Percentiles rank a stretch among this genome's conserved stretches.
Evolutionary conservation across 1,139 yeast species (phyloP).

Genomic region (Taiozyma onychis): DNA sequence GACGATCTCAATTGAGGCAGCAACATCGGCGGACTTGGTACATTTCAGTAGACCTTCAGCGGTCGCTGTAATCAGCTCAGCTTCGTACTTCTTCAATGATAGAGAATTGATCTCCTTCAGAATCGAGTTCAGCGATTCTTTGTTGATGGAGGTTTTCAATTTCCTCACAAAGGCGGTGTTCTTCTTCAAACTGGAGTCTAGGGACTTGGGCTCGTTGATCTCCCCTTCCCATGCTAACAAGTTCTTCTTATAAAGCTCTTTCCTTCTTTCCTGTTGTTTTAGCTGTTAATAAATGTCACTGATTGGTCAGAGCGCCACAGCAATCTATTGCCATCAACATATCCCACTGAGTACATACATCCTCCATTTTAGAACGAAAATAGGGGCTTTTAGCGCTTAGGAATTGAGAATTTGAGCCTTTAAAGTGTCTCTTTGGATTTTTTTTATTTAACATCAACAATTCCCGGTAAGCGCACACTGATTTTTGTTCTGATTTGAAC

Average conservation of each 20-base stretch:
- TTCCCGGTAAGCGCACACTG: background rate
- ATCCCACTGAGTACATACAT: background rate
- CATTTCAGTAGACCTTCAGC: slow-evolving; percentile 58
- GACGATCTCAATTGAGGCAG: slow-evolving; percentile 61
- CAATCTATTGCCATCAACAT: too few relatives aligned
- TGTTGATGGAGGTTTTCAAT: slow-evolving; percentile 50
- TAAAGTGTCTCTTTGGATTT: background rate
- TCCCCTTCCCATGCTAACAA: slow-evolving; percentile 36
- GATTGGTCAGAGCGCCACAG: background rate
- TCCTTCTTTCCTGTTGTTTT: slow-evolving; percentile 7
- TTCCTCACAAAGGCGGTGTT: slow-evolving; percentile 79
- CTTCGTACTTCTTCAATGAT: slow-evolving; percentile 69
- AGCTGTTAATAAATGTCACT: background rate
- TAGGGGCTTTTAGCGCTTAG: too few relatives aligned
- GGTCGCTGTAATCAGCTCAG: slow-evolving; percentile 62
- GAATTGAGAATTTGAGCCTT: background rate
- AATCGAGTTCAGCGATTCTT: slow-evolving; percentile 40
- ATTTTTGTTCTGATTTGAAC: background rate
- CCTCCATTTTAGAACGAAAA: background rate
- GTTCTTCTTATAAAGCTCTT: slow-evolving; percentile 27
- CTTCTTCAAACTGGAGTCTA: slow-evolving; percentile 78
- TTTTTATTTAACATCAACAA: background rate
- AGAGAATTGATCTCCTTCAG: slow-evolving; percentile 57
- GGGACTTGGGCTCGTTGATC: slow-evolving; percentile 24
- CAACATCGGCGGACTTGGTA: slow-evolving; percentile 52